These are phyloP conservation scores for Diaporthe vexans DNA, from an alignment of 2,329 filamentous ascomycete species.

Conservation along the genomic window DNA sequence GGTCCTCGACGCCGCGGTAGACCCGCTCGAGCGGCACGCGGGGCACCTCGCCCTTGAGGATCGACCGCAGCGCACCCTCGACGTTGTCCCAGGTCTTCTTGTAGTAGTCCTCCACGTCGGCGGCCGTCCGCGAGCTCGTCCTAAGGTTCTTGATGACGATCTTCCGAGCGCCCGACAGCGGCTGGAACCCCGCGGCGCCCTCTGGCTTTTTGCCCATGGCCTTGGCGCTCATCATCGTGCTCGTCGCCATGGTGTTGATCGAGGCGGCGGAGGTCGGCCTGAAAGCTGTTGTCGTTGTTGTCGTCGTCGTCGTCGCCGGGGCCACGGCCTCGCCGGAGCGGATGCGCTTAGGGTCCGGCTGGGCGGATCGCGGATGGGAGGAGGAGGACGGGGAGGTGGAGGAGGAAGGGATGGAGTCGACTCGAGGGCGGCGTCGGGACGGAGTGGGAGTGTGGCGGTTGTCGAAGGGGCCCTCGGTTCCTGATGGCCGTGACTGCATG, in stretches of 20 bases:
- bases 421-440: constrained; percentile 47
- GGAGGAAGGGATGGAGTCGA: constrained; percentile 47
- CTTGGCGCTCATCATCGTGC: constrained; percentile 51
- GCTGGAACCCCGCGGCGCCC: constrained; percentile 70
- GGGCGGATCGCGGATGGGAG: constrained; percentile 26
- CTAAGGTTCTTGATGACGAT: constrained; percentile 95
- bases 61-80: constrained; percentile 77
- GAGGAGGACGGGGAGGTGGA: constrained; percentile 40
- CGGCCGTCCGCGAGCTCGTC: constrained; percentile 65
- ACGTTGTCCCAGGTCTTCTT: constrained; percentile 81
- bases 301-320: not conserved
- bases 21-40: constrained; percentile 86
- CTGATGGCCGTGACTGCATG: constrained; percentile 40
- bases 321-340: constrained; percentile 42
- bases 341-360: constrained; percentile 49
- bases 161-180: constrained; percentile 83
- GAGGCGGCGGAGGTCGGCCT: constrained; percentile 30
- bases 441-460: constrained; percentile 37
- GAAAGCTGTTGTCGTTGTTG: not conserved
- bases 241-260: constrained; percentile 39
- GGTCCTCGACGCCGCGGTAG: constrained; percentile 91
- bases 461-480: constrained; percentile 32
- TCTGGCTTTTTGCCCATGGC: constrained; percentile 54
- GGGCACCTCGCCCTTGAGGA: constrained; percentile 77
- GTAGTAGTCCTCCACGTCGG: constrained; percentile 83